Evolutionary conservation across 2,329 filamentous ascomycete genomes (phyloP).

Genomic region (Sporothrix globosa): DNA sequence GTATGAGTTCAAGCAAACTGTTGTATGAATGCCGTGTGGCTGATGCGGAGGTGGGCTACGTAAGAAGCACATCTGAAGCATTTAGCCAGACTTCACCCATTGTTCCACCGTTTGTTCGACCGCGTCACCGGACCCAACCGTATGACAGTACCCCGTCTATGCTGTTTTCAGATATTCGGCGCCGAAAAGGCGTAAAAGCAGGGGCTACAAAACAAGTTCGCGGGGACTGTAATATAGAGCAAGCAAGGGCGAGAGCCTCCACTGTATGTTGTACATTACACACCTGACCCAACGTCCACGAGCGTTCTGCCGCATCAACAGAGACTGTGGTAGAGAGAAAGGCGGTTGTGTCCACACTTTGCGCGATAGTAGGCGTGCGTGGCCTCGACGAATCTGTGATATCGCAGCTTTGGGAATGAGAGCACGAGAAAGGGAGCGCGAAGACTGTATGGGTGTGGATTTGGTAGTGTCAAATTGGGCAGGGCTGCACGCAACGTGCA

Average conservation of each 20-base stretch:
- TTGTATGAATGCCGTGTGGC: neutral
- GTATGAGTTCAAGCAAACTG: neutral
- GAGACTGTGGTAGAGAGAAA: neutral
- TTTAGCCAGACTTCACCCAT: conserved; percentile 21
- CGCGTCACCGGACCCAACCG: neutral
- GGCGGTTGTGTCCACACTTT: conserved; percentile 2
- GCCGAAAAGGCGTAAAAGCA: neutral
- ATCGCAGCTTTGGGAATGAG: neutral
- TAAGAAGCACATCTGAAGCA: neutral
- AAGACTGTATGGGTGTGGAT: neutral
- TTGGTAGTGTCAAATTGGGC: neutral
- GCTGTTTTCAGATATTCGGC: neutral
- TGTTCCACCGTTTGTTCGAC: neutral
- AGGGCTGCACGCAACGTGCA: neutral
- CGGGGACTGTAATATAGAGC: neutral
- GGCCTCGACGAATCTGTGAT: conserved; percentile 3
- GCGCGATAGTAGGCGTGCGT: conserved; percentile 25
- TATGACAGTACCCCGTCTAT: neutral
- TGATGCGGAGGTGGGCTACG: conserved; percentile 3
- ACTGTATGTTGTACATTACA: neutral
- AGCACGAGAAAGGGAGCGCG: neutral
- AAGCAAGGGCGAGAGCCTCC: conserved; percentile 1
- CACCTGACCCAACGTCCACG: neutral
- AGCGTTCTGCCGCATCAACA: conserved; percentile 7
- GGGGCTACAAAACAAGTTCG: neutral